Conservation (phyloP, 352 stramenopile species). For the Globisporangium recalcitrans region DNA sequence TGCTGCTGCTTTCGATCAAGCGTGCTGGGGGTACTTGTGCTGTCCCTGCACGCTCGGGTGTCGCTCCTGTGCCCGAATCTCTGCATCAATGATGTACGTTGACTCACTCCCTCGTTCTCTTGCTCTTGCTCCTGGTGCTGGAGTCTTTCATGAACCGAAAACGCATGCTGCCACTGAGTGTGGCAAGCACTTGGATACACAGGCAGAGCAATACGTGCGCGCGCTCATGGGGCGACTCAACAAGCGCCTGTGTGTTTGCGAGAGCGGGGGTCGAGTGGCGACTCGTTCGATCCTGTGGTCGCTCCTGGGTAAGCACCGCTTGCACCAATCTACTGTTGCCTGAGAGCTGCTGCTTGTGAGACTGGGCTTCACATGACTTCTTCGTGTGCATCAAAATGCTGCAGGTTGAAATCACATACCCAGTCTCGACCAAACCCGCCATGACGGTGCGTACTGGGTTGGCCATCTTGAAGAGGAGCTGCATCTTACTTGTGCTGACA, state of each 20-base stretch:
- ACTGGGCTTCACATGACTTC: neutral
- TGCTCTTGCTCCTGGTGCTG: neutral
- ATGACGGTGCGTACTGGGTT: neutral
- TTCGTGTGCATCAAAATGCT: neutral
- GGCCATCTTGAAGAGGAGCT: no score
- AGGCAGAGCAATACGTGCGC: constrained; percentile 69
- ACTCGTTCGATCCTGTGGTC: constrained; percentile 47
- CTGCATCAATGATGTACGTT: constrained; percentile 68
- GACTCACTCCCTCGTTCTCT: neutral
- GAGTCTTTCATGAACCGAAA: neutral
- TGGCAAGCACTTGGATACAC: neutral
- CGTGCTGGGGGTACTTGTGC: constrained; percentile 61
- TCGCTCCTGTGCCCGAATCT: constrained; percentile 69
- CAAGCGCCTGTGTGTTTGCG: constrained; percentile 50
- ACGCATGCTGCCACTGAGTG: neutral
- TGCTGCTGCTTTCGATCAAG: constrained; percentile 25
- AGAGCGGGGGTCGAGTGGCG: constrained; percentile 54
- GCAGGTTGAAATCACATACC: constrained; percentile 65
- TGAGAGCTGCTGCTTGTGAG: neutral
- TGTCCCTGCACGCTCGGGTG: constrained; percentile 61
- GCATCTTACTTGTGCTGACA: no score
- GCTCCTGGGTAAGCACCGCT: constrained; percentile 41
- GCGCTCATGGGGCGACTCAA: constrained; percentile 59
- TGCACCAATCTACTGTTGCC: neutral
- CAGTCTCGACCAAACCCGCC: constrained; percentile 22